Evolutionary conservation across 2,329 filamentous ascomycete genomes (phyloP), one percentile per base, ranked within the genome.

Genomic region (Xylariaceae sp.): DNA sequence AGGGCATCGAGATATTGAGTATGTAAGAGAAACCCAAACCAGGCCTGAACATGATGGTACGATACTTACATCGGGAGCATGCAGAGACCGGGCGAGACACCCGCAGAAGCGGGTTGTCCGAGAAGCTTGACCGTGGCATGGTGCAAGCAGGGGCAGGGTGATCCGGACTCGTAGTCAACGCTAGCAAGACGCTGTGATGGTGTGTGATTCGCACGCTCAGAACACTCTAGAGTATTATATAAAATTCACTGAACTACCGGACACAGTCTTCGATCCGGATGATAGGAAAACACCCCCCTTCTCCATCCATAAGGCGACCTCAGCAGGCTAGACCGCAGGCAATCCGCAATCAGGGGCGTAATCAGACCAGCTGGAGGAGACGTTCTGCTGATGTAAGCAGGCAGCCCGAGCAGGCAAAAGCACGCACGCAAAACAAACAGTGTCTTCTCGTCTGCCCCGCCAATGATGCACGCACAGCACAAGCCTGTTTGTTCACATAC

Each of bases 1-100:
- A 13, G 13, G 9, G 37, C 13, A 66, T 57, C 48, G 52, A 10
- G 34, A 6, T 62, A 53, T 37, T 4, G 39, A 18, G 23, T 50
- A 51, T 47, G 35, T 45, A 15, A 4, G 9, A 50, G 23, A 30
- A 30, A 30, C 23, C 23, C 1, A 30, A 30, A 4, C 23, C 23
- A 30, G 23, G 23, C 23, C 18, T 50, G 48, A 17, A 23, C 18
- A 53, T 47, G 58, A 34, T 51, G 13, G 37, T 13, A 41, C 37
- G 37, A 49, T 47, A 73, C 78, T 74, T 64, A 80, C 89, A 93
- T 79, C 88, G 81, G 60, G 88, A 89, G 73, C 89, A 93, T 23
- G 89, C 89, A 57, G 88, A 88, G 53, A 91, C 88, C 4, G 89
- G 89, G 63, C 89, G 82, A 70, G 88, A 92, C 64, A 93, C 89